phyloP scores from a whole-genome alignment of 2,329 filamentous ascomycete genomes.

The Venturia pyrina region DNA sequence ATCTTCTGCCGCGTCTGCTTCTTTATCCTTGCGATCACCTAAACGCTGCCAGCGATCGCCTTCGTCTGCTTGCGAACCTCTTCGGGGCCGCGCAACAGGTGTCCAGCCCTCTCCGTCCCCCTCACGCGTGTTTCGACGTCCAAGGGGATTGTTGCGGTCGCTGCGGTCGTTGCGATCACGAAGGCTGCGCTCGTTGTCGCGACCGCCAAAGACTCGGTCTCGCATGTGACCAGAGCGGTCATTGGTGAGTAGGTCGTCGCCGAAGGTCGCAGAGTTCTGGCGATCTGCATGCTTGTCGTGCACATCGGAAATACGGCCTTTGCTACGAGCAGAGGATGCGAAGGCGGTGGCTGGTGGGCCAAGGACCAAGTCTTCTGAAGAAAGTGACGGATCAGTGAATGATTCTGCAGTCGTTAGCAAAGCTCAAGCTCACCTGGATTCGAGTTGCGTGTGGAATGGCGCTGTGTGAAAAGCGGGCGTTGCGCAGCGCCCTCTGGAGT shows the following conservation, averaged over 20 bases:
- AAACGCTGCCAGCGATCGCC: constrained; percentile 44
- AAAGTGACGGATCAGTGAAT: neutral
- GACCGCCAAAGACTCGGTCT: constrained; percentile 33
- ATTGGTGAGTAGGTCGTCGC: constrained; percentile 28
- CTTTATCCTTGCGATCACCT: constrained; percentile 32
- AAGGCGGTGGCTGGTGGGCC: constrained; percentile 78
- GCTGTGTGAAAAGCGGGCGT: constrained; percentile 7
- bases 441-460: constrained; percentile 8
- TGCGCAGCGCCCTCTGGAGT: constrained; percentile 4
- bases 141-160: constrained; percentile 27
- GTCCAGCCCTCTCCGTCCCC: constrained; percentile 64
- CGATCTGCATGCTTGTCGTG: constrained; percentile 27
- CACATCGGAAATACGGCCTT: constrained; percentile 31
- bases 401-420: neutral
- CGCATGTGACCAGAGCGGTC: constrained; percentile 18
- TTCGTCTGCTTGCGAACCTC: constrained; percentile 63
- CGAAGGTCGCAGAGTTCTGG: constrained; percentile 24
- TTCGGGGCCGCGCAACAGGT: constrained; percentile 56
- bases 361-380: constrained; percentile 51
- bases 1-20: constrained; percentile 39
- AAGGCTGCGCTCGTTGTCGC: constrained; percentile 27
- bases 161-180: constrained; percentile 21
- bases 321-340: constrained; percentile 58
- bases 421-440: constrained; percentile 4
- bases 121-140: constrained; percentile 23